phyloP scores from a whole-genome alignment of 78 protist genomes.

The Planoprotostelium fungivorum region DNA sequence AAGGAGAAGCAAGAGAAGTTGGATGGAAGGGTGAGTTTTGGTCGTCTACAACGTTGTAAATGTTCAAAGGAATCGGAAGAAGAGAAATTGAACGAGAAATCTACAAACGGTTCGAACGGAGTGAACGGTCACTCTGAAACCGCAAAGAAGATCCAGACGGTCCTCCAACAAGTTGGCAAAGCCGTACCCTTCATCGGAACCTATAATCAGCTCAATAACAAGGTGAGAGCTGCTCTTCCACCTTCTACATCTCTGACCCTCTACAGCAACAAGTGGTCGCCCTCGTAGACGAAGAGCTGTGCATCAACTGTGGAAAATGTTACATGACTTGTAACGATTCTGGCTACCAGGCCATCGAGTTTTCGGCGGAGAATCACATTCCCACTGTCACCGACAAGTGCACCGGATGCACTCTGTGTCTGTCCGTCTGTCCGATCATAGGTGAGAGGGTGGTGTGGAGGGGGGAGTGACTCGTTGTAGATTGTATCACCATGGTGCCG shows the following conservation, averaged over 20 bases:
- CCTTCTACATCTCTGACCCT: neutral
- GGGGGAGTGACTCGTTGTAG: slow-evolving; percentile 3
- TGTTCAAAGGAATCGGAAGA: too few relatives aligned
- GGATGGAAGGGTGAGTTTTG: neutral
- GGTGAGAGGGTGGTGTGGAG: neutral
- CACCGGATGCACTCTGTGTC: slow-evolving; percentile 90
- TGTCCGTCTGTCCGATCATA: slow-evolving; percentile 77
- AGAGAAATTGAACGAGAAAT: too few relatives aligned
- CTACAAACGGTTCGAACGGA: too few relatives aligned
- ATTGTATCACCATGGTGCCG: slow-evolving; percentile 91
- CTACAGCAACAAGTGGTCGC: slow-evolving; percentile 86
- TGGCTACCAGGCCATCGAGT: slow-evolving; percentile 77
- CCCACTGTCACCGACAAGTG: slow-evolving; percentile 84
- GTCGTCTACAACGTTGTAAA: too few relatives aligned
- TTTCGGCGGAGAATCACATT: slow-evolving; percentile 83
- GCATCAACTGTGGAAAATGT: slow-evolving; percentile 97
- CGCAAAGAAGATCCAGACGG: slow-evolving; percentile 8
- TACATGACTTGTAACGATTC: slow-evolving; percentile 90
- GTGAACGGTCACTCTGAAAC: too few relatives aligned
- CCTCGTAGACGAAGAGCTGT: slow-evolving; percentile 82
- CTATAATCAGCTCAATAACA: slow-evolving; percentile 63
- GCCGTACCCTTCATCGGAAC: slow-evolving; percentile 73
- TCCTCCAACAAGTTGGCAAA: slow-evolving; percentile 46
- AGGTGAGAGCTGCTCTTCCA: neutral
- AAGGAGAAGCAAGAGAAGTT: slow-evolving; percentile 4